A percentile compares a stretch with the other conserved stretches of the same genome.
phyloP scores from a whole-genome alignment of 1,284 basidiomycete genomes.

The Sporisorium exsertum region DNA sequence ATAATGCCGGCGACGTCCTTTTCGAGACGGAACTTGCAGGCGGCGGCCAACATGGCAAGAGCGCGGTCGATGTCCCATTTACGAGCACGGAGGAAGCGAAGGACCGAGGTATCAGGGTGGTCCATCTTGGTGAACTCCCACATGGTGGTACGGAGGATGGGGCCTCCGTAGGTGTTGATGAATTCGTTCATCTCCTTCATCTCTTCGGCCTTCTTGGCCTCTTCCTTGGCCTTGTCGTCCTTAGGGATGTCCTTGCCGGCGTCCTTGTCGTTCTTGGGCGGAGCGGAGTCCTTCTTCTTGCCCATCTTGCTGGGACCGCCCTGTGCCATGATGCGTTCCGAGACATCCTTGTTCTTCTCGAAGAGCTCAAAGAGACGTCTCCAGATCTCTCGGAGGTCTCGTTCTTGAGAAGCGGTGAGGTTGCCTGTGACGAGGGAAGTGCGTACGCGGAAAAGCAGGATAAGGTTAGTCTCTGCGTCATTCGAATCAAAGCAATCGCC shows the following conservation, averaged over 20 bases:
- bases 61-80: conserved; percentile 69
- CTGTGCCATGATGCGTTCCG: conserved; percentile 51
- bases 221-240: conserved; percentile 67
- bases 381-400: conserved; percentile 60
- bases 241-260: conserved; percentile 64
- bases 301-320: conserved; percentile 53
- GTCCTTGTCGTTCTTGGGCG: conserved; percentile 47
- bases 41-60: conserved; percentile 67
- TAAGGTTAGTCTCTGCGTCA: conserved; percentile 8
- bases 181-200: conserved; percentile 62
- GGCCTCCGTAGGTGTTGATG: conserved; percentile 67
- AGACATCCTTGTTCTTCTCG: conserved; percentile 62
- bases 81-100: conserved; percentile 69
- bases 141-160: conserved; percentile 57
- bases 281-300: conserved; percentile 25
- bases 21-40: conserved; percentile 69
- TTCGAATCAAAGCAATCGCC: not conserved
- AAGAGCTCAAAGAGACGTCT: conserved; percentile 60
- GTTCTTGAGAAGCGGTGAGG: conserved; percentile 58
- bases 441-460: not conserved
- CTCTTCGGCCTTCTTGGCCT: conserved; percentile 63
- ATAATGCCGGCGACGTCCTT: conserved; percentile 66
- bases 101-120: conserved; percentile 64
- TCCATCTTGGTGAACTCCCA: conserved; percentile 67
- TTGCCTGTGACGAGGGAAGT: conserved; percentile 46